Evolutionary conservation across 2,329 filamentous ascomycete genomes (phyloP), one percentile per base, ranked within the genome.

Genomic region (Ophiostoma angusticollis): DNA sequence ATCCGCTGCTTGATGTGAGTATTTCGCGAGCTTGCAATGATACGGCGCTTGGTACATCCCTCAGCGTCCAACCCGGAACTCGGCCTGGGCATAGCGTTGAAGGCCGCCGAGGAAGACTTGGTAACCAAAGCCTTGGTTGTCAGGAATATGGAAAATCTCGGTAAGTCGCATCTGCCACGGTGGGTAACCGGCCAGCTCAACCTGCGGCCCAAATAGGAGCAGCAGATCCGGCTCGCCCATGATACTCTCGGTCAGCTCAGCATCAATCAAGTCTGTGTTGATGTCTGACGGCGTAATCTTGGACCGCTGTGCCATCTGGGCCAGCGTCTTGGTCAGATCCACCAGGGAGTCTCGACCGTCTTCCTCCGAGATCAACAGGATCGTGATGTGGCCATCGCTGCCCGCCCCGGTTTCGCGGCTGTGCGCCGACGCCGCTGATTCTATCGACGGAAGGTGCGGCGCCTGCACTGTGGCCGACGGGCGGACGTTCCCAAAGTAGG

Each of bases 131-230:
- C 78, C 78, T 46, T 81, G 72, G 57, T 85, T 85, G 54, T 87
- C 82, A 41, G 72, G 70, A 11, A 83, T 64, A 51, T 78, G 74
- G 57, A 87, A 95, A 42, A 98, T 95, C 66, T 98, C 91, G 0
- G 87, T 95, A 54, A 98, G 64, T 31, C 91, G 74, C 45, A 96
- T 73, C 61, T 95, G 91, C 91, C 91, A 98, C 1, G 91, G 91
- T 9, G 91, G 91, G 56, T 96, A 98, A 9, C 91, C 86, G 39
- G 85, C 79, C 31, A 98, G 62, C 55, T 86, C 79, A 39, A 96
- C 76, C 35, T 78, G 75, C 4, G 87, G 84, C 1, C 81, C 78
- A 57, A 98, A 98, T 8, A 94, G 64, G 39, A 98, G 73, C 42
- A 98, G 64, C 12, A 98, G 66, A 56, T 96, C 87, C 2, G 91